phyloP scores from a whole-genome alignment of 192 early-diverging fungal species.

The Podila epicladia region DNA sequence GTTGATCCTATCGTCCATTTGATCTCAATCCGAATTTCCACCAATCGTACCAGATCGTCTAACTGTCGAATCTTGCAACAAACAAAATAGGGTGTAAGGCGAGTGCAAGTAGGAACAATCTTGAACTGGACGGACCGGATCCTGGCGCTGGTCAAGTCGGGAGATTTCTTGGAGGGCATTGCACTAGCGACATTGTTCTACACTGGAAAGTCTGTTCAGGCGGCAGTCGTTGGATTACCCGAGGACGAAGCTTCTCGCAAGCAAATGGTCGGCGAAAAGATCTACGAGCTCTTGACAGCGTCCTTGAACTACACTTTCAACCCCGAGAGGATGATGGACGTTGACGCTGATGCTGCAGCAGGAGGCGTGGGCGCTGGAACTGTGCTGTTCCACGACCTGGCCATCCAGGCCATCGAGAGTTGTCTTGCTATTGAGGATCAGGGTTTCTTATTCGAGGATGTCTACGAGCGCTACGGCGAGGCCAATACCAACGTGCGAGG shows the following conservation, averaged over 20 bases:
- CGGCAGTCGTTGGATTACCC: constrained; percentile 67
- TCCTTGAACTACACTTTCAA: constrained; percentile 68
- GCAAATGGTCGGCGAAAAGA: constrained; percentile 60
- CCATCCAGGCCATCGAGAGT: constrained; percentile 60
- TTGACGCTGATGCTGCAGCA: constrained; percentile 49
- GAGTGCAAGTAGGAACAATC: constrained; percentile 62
- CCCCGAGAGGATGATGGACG: constrained; percentile 52
- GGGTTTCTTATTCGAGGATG: constrained; percentile 61
- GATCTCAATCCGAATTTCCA: background rate
- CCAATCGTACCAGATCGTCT: background rate
- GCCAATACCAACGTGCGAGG: constrained; percentile 52
- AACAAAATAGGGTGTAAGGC: constrained; percentile 56
- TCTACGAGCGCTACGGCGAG: constrained; percentile 64
- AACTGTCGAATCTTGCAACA: background rate
- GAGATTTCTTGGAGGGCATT: constrained; percentile 67
- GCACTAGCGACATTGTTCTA: constrained; percentile 66
- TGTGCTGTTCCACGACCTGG: constrained; percentile 57
- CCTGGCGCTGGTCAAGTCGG: constrained; percentile 62
- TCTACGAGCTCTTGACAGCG: constrained; percentile 61
- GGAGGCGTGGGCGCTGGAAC: constrained; percentile 52
- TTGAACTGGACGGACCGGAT: constrained; percentile 69
- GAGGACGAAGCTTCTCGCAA: constrained; percentile 63
- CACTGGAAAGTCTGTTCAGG: constrained; percentile 62
- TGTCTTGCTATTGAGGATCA: constrained; percentile 64
- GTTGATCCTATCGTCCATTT: constrained; percentile 3